Evolutionary conservation across 2,329 filamentous ascomycete genomes (phyloP).

Genomic region (Macroventuria anomochaeta): DNA sequence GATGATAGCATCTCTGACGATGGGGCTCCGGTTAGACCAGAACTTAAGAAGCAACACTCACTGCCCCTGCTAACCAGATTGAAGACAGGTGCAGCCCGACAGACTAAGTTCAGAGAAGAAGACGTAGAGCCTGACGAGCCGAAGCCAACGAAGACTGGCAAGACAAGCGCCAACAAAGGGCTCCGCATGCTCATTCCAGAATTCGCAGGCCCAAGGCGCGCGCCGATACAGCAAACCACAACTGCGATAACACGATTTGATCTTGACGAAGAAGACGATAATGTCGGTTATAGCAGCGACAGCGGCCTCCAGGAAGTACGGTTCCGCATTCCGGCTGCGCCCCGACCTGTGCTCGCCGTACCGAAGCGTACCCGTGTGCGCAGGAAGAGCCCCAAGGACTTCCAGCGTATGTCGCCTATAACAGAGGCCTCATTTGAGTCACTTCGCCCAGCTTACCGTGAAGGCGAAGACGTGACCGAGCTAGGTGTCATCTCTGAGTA

Average conservation of each 20-base stretch:
- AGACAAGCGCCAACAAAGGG: slow-evolving; percentile 20
- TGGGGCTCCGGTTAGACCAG: slow-evolving; percentile 10
- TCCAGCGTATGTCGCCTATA: slow-evolving; percentile 35
- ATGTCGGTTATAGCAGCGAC: slow-evolving; percentile 20
- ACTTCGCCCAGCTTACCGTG: slow-evolving; percentile 15
- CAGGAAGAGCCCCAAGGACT: slow-evolving; percentile 22
- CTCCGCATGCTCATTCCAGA: slow-evolving; percentile 22
- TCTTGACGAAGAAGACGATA: slow-evolving; percentile 1
- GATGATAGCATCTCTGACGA: slow-evolving; percentile 9
- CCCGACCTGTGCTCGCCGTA: slow-evolving; percentile 3
- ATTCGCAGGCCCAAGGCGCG: slow-evolving; percentile 11
- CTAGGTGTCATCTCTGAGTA: slow-evolving; percentile 31
- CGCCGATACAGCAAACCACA: not conserved
- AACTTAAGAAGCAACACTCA: slow-evolving; percentile 5
- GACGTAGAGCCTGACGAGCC: slow-evolving; percentile 8
- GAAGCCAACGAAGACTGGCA: slow-evolving; percentile 9
- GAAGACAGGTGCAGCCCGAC: slow-evolving; percentile 8
- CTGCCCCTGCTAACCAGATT: slow-evolving; percentile 4
- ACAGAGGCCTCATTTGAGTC: slow-evolving; percentile 32
- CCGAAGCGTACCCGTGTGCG: slow-evolving; percentile 14
- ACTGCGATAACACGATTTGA: not conserved
- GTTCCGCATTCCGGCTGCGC: not conserved
- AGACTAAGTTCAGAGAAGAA: slow-evolving; percentile 21
- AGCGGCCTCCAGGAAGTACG: slow-evolving; percentile 5
- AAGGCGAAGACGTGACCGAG: slow-evolving; percentile 20